These are phyloP conservation scores for Torulaspora delbrueckii DNA, from an alignment of 805 yeast genomes.

Conservation along the genomic window DNA sequence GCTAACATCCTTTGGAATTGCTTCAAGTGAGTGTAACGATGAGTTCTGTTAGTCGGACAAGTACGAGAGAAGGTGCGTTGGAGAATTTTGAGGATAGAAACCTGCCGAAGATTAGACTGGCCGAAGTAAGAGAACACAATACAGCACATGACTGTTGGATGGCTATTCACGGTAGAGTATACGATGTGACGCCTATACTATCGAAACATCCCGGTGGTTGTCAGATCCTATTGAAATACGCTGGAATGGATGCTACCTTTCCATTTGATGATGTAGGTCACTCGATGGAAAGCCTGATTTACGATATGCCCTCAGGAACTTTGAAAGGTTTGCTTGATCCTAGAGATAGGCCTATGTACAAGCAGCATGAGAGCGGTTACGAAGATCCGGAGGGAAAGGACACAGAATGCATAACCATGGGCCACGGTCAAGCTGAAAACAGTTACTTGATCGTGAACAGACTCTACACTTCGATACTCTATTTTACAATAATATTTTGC, in stretches of 20 bases:
- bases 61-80: neutral
- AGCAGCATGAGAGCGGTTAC: neutral
- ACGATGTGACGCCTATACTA: slow-evolving; percentile 24
- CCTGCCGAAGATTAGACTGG: slow-evolving; percentile 9
- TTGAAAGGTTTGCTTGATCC: slow-evolving; percentile 48
- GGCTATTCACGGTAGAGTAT: slow-evolving; percentile 24
- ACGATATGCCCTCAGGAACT: slow-evolving; percentile 46
- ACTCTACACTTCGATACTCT: slow-evolving; percentile 9
- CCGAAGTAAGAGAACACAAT: slow-evolving; percentile 18
- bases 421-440: slow-evolving; percentile 7
- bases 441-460: slow-evolving; percentile 7
- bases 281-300: slow-evolving; percentile 32
- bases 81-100: neutral
- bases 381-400: slow-evolving; percentile 1
- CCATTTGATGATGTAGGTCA: slow-evolving; percentile 29
- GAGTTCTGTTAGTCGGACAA: neutral
- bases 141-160: slow-evolving; percentile 23
- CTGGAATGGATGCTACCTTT: slow-evolving; percentile 27
- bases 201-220: slow-evolving; percentile 27
- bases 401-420: slow-evolving; percentile 5
- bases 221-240: slow-evolving; percentile 21
- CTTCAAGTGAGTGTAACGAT: too few relatives aligned
- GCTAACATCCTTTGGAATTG: neutral
- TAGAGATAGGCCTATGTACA: neutral
- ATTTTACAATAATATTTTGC: slow-evolving; percentile 12